Conservation (phyloP, 306 rosid species). For the Bauhinia variegata region DNA sequence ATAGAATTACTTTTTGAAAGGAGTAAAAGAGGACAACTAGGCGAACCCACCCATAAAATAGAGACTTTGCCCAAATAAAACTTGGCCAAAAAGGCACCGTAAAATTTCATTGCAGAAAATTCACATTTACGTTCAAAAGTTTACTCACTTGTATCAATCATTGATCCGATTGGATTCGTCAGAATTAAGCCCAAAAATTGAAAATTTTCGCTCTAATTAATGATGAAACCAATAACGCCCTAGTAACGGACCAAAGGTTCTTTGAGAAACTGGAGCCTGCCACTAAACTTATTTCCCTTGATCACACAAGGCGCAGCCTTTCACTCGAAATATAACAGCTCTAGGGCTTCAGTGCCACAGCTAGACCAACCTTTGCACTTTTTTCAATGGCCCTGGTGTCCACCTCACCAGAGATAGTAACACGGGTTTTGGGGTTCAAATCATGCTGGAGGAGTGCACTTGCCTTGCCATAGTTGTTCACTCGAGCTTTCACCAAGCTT, state of each 20-base stretch:
- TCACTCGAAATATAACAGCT: slow-evolving; percentile 20
- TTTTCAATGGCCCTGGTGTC: slow-evolving; percentile 79
- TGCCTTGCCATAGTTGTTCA: slow-evolving; percentile 81
- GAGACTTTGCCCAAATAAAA: too few species aligned
- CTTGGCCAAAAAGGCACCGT: not conserved
- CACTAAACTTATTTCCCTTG: slow-evolving; percentile 47
- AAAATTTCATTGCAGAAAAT: slow-evolving; percentile 17
- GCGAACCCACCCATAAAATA: not conserved
- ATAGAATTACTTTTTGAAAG: too few species aligned
- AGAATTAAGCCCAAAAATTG: slow-evolving; percentile 23
- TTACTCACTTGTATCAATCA: slow-evolving; percentile 24
- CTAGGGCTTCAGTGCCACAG: slow-evolving; percentile 84
- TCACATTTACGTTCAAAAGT: not conserved
- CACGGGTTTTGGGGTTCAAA: slow-evolving; percentile 76
- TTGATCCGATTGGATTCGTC: slow-evolving; percentile 15
- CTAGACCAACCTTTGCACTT: slow-evolving; percentile 93
- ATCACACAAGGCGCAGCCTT: slow-evolving; percentile 32
- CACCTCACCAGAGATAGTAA: slow-evolving; percentile 87
- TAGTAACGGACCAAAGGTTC: slow-evolving; percentile 44
- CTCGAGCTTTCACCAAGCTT: slow-evolving; percentile 80
- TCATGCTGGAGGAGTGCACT: slow-evolving; percentile 88
- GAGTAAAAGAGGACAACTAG: not conserved
- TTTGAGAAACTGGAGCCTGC: slow-evolving; percentile 39
- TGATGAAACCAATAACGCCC: slow-evolving; percentile 47
- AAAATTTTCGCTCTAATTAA: slow-evolving; percentile 53